A percentile compares a stretch with the other conserved stretches of the same genome.
Conservation (phyloP, 1,284 basidiomycete genomes). For the Coniophora puteana region DNA sequence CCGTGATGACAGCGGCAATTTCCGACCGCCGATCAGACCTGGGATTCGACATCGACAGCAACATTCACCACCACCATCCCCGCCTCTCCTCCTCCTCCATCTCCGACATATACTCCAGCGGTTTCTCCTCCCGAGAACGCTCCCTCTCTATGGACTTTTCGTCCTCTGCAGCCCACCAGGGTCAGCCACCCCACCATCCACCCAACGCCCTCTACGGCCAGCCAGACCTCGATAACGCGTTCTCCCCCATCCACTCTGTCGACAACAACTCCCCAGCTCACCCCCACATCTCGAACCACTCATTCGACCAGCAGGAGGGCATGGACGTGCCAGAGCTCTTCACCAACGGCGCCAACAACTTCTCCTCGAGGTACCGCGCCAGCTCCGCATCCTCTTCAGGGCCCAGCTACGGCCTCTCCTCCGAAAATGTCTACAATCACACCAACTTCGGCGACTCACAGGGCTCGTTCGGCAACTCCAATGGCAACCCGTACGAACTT, state of each 20-base stretch:
- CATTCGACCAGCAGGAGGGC: slow-evolving; percentile 38
- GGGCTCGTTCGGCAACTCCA: slow-evolving; percentile 49
- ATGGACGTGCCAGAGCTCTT: slow-evolving; percentile 54
- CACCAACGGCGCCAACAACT: slow-evolving; percentile 42
- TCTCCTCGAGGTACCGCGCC: slow-evolving; percentile 58
- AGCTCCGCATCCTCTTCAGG: slow-evolving; percentile 64
- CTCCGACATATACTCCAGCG: slow-evolving; percentile 20
- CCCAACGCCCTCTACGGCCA: slow-evolving; percentile 48
- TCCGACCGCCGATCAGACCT: slow-evolving; percentile 55
- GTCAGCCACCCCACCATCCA: slow-evolving; percentile 23
- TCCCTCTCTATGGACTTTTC: slow-evolving; percentile 24
- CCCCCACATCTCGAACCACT: slow-evolving; percentile 30
- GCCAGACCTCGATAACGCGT: slow-evolving; percentile 46
- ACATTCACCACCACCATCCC: slow-evolving; percentile 12
- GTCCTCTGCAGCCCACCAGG: slow-evolving; percentile 37
- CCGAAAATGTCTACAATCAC: slow-evolving; percentile 57
- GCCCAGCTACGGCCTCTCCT: slow-evolving; percentile 46
- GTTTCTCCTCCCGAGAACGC: slow-evolving; percentile 21
- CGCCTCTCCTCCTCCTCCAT: slow-evolving; percentile 13
- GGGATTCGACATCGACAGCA: slow-evolving; percentile 9
- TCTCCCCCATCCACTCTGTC: slow-evolving; percentile 34
- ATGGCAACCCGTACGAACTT: slow-evolving; percentile 56
- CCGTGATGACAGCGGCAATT: slow-evolving; percentile 39
- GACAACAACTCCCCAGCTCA: slow-evolving; percentile 30
- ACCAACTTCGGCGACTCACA: slow-evolving; percentile 55